These are phyloP conservation scores for Yamadazyma philogaea DNA, from an alignment of 805 yeast genomes.

Conservation along the genomic window DNA sequence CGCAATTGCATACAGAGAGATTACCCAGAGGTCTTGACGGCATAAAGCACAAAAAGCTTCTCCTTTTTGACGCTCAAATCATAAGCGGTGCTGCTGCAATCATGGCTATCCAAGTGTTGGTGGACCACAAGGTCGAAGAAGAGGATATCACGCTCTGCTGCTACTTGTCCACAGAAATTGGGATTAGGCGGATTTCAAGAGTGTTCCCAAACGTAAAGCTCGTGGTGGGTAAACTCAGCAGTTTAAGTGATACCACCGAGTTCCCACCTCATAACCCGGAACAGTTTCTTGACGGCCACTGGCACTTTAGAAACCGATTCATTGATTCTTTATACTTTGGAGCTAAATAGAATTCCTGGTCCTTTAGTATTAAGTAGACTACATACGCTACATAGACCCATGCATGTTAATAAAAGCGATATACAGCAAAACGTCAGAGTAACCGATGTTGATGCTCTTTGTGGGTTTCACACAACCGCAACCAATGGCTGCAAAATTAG, in stretches of 20 bases:
- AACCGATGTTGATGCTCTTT: too few relatives aligned
- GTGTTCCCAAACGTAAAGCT: conserved; percentile 72
- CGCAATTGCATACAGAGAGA: conserved; percentile 79
- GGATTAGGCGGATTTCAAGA: conserved; percentile 64
- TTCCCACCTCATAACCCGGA: conserved; percentile 29
- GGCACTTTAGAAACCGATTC: conserved; percentile 65
- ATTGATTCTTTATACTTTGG: conserved; percentile 81
- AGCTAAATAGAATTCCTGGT: conserved; percentile 40
- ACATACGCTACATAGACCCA: background rate
- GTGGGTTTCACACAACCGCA: background rate
- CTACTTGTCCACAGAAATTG: conserved; percentile 75
- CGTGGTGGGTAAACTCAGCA: conserved; percentile 65
- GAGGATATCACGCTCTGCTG: conserved; percentile 65
- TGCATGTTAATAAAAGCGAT: background rate
- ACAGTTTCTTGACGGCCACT: conserved; percentile 46
- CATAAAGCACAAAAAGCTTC: conserved; percentile 39
- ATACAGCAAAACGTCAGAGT: too few relatives aligned
- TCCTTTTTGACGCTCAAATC: conserved; percentile 82
- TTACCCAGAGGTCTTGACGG: conserved; percentile 46
- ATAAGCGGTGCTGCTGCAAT: conserved; percentile 91
- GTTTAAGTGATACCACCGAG: conserved; percentile 23
- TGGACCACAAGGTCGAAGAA: conserved; percentile 71
- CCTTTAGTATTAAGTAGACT: too few relatives aligned
- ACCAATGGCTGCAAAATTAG: background rate
- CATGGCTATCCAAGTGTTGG: conserved; percentile 86